Percentiles rank a stretch among this genome's conserved stretches.
These are phyloP conservation scores for Scutellaria barbata DNA, from an alignment of 257 asterid species.

Conservation along the genomic window DNA sequence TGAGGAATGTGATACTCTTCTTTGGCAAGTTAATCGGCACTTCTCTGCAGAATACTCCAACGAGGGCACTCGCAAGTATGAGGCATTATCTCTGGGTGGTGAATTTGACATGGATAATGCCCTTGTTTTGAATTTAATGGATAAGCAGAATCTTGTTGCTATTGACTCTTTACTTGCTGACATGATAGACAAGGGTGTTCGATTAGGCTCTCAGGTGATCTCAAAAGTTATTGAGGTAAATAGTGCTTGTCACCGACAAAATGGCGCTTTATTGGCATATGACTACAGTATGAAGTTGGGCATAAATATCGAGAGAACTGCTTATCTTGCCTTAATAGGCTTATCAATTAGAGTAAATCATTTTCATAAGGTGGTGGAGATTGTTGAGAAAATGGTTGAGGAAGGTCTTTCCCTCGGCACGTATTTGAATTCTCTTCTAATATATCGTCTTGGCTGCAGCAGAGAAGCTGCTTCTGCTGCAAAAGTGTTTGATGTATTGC, in stretches of 20 bases:
- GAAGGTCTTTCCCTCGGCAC: slow-evolving; percentile 70
- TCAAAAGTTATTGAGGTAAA: slow-evolving; percentile 66
- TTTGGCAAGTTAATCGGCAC: slow-evolving; percentile 78
- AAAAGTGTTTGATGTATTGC: slow-evolving; percentile 61
- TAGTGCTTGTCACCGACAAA: slow-evolving; percentile 44
- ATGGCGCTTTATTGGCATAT: slow-evolving; percentile 67
- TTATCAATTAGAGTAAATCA: slow-evolving; percentile 60
- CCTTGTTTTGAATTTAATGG: slow-evolving; percentile 50
- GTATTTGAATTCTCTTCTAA: slow-evolving; percentile 63
- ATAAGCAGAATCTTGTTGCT: slow-evolving; percentile 62
- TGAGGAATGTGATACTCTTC: slow-evolving; percentile 61
- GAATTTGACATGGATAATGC: slow-evolving; percentile 43
- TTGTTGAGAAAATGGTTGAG: slow-evolving; percentile 60
- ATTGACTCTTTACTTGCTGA: slow-evolving; percentile 66
- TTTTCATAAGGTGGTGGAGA: slow-evolving; percentile 53
- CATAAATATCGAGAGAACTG: slow-evolving; percentile 52
- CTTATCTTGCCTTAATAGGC: slow-evolving; percentile 71
- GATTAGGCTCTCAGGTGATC: slow-evolving; percentile 49
- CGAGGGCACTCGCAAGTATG: slow-evolving; percentile 19
- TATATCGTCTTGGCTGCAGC: slow-evolving; percentile 70
- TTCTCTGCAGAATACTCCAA: slow-evolving; percentile 42
- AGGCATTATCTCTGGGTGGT: slow-evolving; percentile 25
- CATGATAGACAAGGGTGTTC: slow-evolving; percentile 47
- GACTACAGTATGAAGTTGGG: slow-evolving; percentile 57
- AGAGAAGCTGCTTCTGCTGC: slow-evolving; percentile 56